Percentiles rank a stretch among this genome's conserved stretches.
Conservation (phyloP, 768 basidiomycete species). For the Neoboletus brunneissimus region DNA sequence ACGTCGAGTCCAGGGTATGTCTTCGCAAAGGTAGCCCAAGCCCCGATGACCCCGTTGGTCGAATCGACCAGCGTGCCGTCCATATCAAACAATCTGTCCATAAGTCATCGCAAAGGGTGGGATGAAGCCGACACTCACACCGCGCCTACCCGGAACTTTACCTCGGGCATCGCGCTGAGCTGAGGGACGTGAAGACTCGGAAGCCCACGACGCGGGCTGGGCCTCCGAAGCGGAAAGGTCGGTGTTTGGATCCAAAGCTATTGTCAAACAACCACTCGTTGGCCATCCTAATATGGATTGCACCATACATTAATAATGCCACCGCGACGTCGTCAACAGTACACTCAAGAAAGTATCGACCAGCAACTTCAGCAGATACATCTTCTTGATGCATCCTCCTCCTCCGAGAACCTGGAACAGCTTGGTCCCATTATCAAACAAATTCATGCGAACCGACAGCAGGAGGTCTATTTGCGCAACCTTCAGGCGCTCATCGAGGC, state of each 20-base stretch:
- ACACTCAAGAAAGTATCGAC: constrained; percentile 82
- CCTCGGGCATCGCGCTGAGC: constrained; percentile 28
- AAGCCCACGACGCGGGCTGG: background rate
- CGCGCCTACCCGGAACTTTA: constrained; percentile 39
- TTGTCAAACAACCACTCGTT: constrained; percentile 39
- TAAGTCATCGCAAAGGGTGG: background rate
- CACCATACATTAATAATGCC: constrained; percentile 49
- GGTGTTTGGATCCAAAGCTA: constrained; percentile 37
- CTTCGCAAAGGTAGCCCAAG: constrained; percentile 76
- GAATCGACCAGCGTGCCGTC: constrained; percentile 83
- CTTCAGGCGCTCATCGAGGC: constrained; percentile 86
- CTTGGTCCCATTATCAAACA: constrained; percentile 94
- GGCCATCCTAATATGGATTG: constrained; percentile 12
- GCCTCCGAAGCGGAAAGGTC: background rate
- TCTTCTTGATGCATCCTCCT: constrained; percentile 80
- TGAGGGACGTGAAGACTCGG: background rate
- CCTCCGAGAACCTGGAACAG: constrained; percentile 93
- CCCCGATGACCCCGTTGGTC: constrained; percentile 75
- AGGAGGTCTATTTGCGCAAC: constrained; percentile 85
- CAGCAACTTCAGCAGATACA: constrained; percentile 91
- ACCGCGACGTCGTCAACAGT: constrained; percentile 67
- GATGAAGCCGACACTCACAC: constrained; percentile 30
- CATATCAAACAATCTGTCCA: constrained; percentile 71
- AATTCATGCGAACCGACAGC: constrained; percentile 82
- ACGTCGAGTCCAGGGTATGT: constrained; percentile 68